These are phyloP conservation scores for Metarhizium rileyi DNA, from an alignment of 2,329 filamentous ascomycete genomes.

Conservation along the genomic window DNA sequence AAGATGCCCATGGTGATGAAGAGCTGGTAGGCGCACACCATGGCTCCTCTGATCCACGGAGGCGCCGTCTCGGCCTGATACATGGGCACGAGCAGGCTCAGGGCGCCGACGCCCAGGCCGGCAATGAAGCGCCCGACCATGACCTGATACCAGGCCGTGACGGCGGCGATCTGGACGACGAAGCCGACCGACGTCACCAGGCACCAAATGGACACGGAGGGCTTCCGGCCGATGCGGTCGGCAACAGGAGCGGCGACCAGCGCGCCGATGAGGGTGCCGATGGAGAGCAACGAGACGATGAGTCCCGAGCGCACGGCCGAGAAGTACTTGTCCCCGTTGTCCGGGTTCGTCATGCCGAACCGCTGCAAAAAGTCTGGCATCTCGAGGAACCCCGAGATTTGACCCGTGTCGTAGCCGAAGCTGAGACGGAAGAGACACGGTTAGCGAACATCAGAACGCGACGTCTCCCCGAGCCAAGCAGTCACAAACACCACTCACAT, in stretches of 20 bases:
- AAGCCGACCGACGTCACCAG: slow-evolving; percentile 55
- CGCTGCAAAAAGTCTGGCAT: slow-evolving; percentile 46
- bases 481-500: slow-evolving; percentile 23
- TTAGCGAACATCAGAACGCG: not conserved
- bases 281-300: slow-evolving; percentile 48
- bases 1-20: slow-evolving; percentile 65
- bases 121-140: slow-evolving; percentile 56
- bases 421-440: slow-evolving; percentile 5
- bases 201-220: slow-evolving; percentile 52
- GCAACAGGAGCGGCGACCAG: slow-evolving; percentile 51
- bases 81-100: slow-evolving; percentile 59
- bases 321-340: slow-evolving; percentile 33
- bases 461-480: too few relatives aligned
- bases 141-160: slow-evolving; percentile 50
- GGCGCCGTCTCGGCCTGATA: slow-evolving; percentile 65
- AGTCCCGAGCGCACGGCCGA: slow-evolving; percentile 45
- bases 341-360: slow-evolving; percentile 33
- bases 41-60: slow-evolving; percentile 53
- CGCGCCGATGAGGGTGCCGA: slow-evolving; percentile 52
- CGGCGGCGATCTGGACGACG: slow-evolving; percentile 54
- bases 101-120: slow-evolving; percentile 56
- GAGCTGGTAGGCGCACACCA: slow-evolving; percentile 60
- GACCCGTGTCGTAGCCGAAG: slow-evolving; percentile 41
- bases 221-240: slow-evolving; percentile 54
- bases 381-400: slow-evolving; percentile 46